Base-by-base conservation (phyloP, 331 rosid genomes). In the Malus hybrid region DNA sequence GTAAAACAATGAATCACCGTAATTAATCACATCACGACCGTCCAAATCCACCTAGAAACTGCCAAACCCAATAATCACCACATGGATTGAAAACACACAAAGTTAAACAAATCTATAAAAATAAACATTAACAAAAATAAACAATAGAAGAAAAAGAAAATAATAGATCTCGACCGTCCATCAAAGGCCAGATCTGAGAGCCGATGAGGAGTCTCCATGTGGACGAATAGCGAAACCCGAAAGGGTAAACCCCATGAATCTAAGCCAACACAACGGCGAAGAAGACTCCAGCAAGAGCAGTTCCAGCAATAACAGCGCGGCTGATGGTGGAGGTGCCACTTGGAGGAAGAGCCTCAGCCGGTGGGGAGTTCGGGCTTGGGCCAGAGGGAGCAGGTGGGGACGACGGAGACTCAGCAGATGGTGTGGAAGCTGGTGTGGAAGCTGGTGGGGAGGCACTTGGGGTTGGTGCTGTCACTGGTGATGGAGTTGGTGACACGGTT, bases 221-320 rank as follows among this genome's bases (percentile, higher is more conserved):
- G 88, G 79, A 80, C 28, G 50, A 70, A 57, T 6, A 5, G 39
- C n/a, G 0, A 62, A 59, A 15, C 71, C 69, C 69, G 36, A 8
- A 6, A 32, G 71, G 31, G 39, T n/a, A 16, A 62, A 28, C 6
- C 44, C 9, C 32, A 61, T 61, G 66, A n/a, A 32, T 66, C 80
- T 89, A 93, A 24, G 91, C 98, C 84, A 93, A 86, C 73, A 77
- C 74, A 28, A 88, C 74, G 69, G 91, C 96, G n/a, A 89, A 72
- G 75, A 95, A 33, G 72, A 84, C 70, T 39, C 92, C 98, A 0
- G 86, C 91, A 5, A 95, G 71, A 18, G 93, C 96, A 3, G 96
- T 83, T 11, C 81, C 90, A 28, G 84, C 88, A 48, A 92, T n/a
- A 42, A 70, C 66, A n/a, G 82, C 83, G 24, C 85, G 85, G 86